phyloP scores from a whole-genome alignment of 805 yeast genomes.

The Metschnikowia vanudenii region DNA sequence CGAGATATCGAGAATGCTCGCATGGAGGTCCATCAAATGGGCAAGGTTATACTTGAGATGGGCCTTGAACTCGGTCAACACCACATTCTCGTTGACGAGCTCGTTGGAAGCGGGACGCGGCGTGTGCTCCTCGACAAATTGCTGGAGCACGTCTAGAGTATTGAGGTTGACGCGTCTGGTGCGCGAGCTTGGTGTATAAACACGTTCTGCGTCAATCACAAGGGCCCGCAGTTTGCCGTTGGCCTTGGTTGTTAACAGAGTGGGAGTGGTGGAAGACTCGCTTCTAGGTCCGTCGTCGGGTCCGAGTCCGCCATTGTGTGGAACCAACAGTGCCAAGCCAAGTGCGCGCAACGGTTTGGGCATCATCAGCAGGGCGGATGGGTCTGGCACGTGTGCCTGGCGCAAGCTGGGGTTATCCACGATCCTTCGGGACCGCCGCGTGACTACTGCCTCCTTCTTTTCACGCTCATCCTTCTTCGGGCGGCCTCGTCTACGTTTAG shows the following conservation, averaged over 20 bases:
- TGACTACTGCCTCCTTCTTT: constrained; percentile 11
- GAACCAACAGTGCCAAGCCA: constrained; percentile 11
- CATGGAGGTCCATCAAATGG: constrained; percentile 34
- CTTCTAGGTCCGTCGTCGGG: too few species aligned
- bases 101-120: constrained; percentile 21
- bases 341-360: constrained; percentile 16
- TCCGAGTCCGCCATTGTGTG: background rate
- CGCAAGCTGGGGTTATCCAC: constrained; percentile 17
- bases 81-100: constrained; percentile 21
- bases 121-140: constrained; percentile 29
- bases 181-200: constrained; percentile 21
- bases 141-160: constrained; percentile 39
- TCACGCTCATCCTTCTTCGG: constrained; percentile 17
- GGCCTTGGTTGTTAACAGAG: constrained; percentile 18
- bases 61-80: constrained; percentile 33
- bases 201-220: constrained; percentile 29
- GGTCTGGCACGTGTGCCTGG: constrained; percentile 8
- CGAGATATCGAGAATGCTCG: constrained; percentile 32
- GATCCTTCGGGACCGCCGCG: constrained; percentile 17
- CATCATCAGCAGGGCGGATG: background rate
- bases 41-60: constrained; percentile 29
- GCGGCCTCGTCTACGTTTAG: constrained; percentile 20
- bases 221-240: constrained; percentile 31
- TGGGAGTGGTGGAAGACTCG: background rate
- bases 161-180: constrained; percentile 29